Percentiles rank a stretch among this genome's conserved stretches.
These are phyloP conservation scores for Phytophthora kernoviae DNA, from an alignment of 352 stramenopile genomes.

Conservation along the genomic window DNA sequence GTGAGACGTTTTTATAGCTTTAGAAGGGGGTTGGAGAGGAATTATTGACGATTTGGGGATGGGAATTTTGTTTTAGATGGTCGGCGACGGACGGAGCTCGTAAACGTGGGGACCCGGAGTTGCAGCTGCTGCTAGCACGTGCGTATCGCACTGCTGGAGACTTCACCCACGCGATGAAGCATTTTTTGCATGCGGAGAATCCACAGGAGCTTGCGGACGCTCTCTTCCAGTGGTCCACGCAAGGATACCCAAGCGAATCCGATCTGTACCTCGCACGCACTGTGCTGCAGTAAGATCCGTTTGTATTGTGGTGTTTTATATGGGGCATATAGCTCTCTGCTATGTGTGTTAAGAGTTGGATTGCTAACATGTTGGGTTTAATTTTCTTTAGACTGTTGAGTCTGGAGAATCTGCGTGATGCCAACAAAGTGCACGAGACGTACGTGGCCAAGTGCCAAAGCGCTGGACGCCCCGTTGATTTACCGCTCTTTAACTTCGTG, in stretches of 20 bases:
- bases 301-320: not conserved
- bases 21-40: slow-evolving; percentile 2
- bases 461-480: slow-evolving; percentile 47
- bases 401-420: slow-evolving; percentile 87
- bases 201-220: slow-evolving; percentile 68
- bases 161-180: slow-evolving; percentile 71
- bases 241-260: slow-evolving; percentile 80
- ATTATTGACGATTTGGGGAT: slow-evolving; percentile 1
- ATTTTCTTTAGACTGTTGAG: slow-evolving; percentile 59
- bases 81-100: slow-evolving; percentile 66
- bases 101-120: slow-evolving; percentile 76
- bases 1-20: slow-evolving; percentile 28
- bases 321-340: not conserved
- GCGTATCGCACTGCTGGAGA: slow-evolving; percentile 62
- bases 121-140: slow-evolving; percentile 70
- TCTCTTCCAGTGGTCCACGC: slow-evolving; percentile 76
- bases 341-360: slow-evolving; percentile 3
- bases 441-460: slow-evolving; percentile 62
- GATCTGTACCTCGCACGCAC: slow-evolving; percentile 80
- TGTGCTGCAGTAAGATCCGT: slow-evolving; percentile 74
- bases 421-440: slow-evolving; percentile 77
- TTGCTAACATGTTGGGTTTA: slow-evolving; percentile 12
- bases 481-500: slow-evolving; percentile 86
- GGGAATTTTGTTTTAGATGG: slow-evolving; percentile 47
- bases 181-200: slow-evolving; percentile 81